Conservation (phyloP, 106 monocot species). For the Phalaenopsis aphrodite region DNA sequence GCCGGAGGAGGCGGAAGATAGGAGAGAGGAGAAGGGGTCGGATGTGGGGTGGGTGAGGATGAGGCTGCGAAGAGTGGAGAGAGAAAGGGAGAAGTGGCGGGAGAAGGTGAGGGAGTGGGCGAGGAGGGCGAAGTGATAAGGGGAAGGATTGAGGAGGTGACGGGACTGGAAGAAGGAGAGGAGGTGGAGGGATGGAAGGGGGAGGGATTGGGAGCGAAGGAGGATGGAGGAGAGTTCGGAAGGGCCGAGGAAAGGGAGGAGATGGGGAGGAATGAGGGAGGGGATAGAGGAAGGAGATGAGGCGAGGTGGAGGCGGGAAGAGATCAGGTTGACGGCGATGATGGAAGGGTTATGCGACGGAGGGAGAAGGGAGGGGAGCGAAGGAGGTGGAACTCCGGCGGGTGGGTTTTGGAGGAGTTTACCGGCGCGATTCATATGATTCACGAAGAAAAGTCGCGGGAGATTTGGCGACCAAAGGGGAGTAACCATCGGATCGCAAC, state of each 20-base stretch:
- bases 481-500: no score
- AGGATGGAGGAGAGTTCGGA: conserved; percentile 37
- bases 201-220: conserved; percentile 38
- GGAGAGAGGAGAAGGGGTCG: conserved; percentile 36
- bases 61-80: conserved; percentile 32
- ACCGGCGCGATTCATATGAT: neutral
- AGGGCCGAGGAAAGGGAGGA: conserved; percentile 32
- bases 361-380: conserved; percentile 16
- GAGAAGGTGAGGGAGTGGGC: conserved; percentile 50
- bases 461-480: no score
- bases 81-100: conserved; percentile 29
- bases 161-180: conserved; percentile 30
- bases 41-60: conserved; percentile 12
- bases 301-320: conserved; percentile 12
- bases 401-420: neutral
- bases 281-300: conserved; percentile 9
- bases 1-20: conserved; percentile 7
- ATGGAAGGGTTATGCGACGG: conserved; percentile 10
- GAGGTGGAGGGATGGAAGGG: conserved; percentile 46
- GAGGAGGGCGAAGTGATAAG: conserved; percentile 36
- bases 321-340: conserved; percentile 10
- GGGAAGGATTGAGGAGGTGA: conserved; percentile 7
- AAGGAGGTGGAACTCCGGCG: neutral
- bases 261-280: conserved; percentile 14
- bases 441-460: neutral